Evolutionary conservation across 2,329 filamentous ascomycete species (phyloP).

Genomic region (Neofusicoccum kwambonambiense): DNA sequence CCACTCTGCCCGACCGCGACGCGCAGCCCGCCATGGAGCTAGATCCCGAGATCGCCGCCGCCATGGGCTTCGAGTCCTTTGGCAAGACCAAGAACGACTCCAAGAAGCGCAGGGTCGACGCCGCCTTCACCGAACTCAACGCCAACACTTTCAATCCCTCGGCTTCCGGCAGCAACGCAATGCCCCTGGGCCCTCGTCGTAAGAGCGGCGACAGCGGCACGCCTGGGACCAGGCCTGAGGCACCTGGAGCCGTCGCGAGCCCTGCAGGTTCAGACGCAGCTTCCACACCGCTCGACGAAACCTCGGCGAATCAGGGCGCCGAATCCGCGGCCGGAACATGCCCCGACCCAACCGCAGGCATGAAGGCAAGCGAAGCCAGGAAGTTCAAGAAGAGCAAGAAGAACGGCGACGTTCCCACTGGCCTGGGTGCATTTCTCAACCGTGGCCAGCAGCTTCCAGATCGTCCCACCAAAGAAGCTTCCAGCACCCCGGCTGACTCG

Average conservation of each 20-base stretch:
- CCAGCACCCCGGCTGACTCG: not conserved
- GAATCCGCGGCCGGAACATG: not conserved
- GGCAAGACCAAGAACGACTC: conserved; percentile 48
- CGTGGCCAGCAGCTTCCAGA: conserved; percentile 22
- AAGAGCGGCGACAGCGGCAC: conserved; percentile 31
- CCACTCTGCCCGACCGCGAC: not conserved
- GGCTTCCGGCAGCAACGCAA: not conserved
- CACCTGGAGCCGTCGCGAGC: conserved; percentile 23
- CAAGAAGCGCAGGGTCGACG: conserved; percentile 66
- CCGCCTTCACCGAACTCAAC: conserved; percentile 46
- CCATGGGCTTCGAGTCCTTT: conserved; percentile 75
- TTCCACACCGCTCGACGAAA: not conserved
- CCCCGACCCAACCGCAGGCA: not conserved
- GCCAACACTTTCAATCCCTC: not conserved
- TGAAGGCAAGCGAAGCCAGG: not conserved
- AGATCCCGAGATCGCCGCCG: conserved; percentile 60
- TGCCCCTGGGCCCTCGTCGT: conserved; percentile 19
- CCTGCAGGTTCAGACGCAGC: conserved; percentile 3
- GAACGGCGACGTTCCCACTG: conserved; percentile 23
- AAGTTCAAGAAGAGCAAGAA: conserved; percentile 20
- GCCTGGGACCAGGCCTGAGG: conserved; percentile 37
- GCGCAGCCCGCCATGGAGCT: conserved; percentile 32
- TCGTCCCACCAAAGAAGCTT: not conserved
- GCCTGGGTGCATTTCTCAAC: conserved; percentile 33
- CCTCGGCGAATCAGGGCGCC: not conserved